A percentile compares a stretch with the other conserved stretches of the same genome.
Conservation (phyloP, 306 rosid genomes). For the Prosopis cineraria region DNA sequence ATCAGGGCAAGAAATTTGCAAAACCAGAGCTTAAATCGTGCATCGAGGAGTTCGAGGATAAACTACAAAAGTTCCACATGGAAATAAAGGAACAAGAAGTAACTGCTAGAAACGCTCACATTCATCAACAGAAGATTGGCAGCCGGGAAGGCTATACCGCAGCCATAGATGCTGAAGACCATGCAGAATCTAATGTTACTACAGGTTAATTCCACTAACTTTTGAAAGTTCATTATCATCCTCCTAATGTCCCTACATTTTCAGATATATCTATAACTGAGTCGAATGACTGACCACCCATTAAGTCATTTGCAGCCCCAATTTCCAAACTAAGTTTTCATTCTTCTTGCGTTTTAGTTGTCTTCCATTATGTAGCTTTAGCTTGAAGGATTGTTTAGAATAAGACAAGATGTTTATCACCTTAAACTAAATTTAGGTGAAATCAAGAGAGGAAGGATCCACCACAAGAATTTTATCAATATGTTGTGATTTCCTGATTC, state of each 20-base stretch:
- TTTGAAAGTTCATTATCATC: background rate
- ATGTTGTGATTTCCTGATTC: background rate
- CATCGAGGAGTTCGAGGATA: slow-evolving; percentile 95
- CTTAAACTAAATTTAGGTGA: background rate
- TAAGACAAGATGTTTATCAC: background rate
- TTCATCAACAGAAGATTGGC: slow-evolving; percentile 67
- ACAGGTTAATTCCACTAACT: slow-evolving; percentile 58
- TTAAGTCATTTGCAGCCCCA: background rate
- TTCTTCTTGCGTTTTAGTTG: background rate
- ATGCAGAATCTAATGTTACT: slow-evolving; percentile 47
- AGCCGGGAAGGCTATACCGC: slow-evolving; percentile 43
- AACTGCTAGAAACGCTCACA: slow-evolving; percentile 78
- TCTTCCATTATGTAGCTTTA: background rate
- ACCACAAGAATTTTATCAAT: background rate
- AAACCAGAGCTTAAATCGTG: slow-evolving; percentile 78
- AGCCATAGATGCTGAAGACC: slow-evolving; percentile 44
- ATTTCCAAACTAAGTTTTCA: background rate
- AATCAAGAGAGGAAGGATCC: background rate
- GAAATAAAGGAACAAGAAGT: slow-evolving; percentile 88
- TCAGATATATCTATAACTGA: slow-evolving; percentile 10
- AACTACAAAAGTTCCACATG: slow-evolving; percentile 71
- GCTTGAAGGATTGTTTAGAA: background rate
- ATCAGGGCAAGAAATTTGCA: slow-evolving; percentile 91
- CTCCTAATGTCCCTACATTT: slow-evolving; percentile 16
- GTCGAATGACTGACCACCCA: background rate